A percentile compares a stretch with the other conserved stretches of the same genome.
Conservation (phyloP, 352 stramenopile species). For the Pythium diclinum region DNA sequence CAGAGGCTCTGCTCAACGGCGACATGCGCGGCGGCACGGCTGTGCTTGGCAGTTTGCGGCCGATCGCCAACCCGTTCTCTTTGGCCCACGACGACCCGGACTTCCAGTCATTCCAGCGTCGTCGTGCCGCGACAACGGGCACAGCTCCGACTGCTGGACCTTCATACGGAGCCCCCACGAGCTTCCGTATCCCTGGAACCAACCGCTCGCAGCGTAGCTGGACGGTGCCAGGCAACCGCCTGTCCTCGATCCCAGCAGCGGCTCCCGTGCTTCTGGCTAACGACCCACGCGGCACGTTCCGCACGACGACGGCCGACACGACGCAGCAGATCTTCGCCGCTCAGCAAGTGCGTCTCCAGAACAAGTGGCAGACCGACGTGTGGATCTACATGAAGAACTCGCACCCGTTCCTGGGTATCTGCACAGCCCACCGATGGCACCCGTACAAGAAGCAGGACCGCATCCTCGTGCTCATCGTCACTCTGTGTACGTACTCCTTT, state of each 20-base stretch:
- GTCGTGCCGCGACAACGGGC: conserved; percentile 14
- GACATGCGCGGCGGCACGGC: conserved; percentile 6
- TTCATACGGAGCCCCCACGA: background rate
- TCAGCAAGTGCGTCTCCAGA: conserved; percentile 46
- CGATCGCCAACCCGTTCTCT: conserved; percentile 17
- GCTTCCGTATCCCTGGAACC: background rate
- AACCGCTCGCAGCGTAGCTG: conserved; percentile 16
- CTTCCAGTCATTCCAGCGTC: conserved; percentile 7
- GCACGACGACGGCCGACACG: conserved; percentile 24
- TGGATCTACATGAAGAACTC: conserved; percentile 69
- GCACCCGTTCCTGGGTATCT: conserved; percentile 45
- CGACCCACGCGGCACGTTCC: conserved; percentile 27
- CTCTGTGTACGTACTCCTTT: conserved; percentile 37
- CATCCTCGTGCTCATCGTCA: conserved; percentile 43
- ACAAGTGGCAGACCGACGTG: conserved; percentile 40
- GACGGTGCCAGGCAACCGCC: conserved; percentile 5
- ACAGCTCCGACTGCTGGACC: background rate
- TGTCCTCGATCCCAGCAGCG: background rate
- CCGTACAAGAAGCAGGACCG: conserved; percentile 52
- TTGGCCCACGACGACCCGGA: background rate
- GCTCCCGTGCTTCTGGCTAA: conserved; percentile 8
- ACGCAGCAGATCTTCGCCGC: conserved; percentile 43
- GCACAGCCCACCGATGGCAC: conserved; percentile 43
- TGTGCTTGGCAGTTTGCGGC: conserved; percentile 21
- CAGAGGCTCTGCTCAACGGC: conserved; percentile 20